These are phyloP conservation scores for Lophiostoma macrostomum DNA, from an alignment of 495 filamentous ascomycete genomes.

Conservation along the genomic window DNA sequence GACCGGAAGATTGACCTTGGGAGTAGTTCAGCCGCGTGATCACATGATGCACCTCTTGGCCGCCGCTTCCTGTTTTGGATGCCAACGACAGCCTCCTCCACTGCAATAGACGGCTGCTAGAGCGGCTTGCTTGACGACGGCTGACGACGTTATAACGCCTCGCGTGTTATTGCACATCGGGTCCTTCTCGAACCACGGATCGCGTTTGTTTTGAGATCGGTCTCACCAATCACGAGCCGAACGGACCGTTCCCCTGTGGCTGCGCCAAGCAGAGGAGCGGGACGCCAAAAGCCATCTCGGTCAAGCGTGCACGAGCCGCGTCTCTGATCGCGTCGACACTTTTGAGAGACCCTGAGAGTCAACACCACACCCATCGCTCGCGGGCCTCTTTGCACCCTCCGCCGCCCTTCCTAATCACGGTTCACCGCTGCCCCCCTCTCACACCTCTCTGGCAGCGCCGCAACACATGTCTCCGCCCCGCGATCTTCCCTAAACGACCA, in stretches of 20 bases:
- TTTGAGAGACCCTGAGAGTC: constrained; percentile 16
- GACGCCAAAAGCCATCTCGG: not conserved
- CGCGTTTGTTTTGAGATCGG: not conserved
- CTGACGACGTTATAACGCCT: too few relatives aligned
- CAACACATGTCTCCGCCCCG: constrained; percentile 30
- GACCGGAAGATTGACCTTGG: too few relatives aligned
- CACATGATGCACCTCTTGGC: too few relatives aligned
- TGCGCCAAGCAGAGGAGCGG: constrained; percentile 11
- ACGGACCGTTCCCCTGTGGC: constrained; percentile 21
- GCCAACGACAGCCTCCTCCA: too few relatives aligned
- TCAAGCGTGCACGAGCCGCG: constrained; percentile 5
- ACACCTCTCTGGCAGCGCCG: constrained; percentile 1
- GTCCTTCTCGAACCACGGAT: constrained; percentile 2
- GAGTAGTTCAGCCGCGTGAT: too few relatives aligned
- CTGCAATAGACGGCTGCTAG: too few relatives aligned
- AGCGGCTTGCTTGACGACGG: too few relatives aligned
- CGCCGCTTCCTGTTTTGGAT: too few relatives aligned
- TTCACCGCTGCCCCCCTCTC: not conserved
- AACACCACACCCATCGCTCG: constrained; percentile 14
- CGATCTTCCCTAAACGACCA: constrained; percentile 15
- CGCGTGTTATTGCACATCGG: too few relatives aligned
- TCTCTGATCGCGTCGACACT: constrained; percentile 11
- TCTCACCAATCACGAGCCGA: too few relatives aligned
- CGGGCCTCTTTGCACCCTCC: constrained; percentile 9
- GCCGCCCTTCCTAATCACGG: not conserved